Base-by-base conservation (phyloP, 352 stramenopile genomes). In the Pythium dissotocum region DNA sequence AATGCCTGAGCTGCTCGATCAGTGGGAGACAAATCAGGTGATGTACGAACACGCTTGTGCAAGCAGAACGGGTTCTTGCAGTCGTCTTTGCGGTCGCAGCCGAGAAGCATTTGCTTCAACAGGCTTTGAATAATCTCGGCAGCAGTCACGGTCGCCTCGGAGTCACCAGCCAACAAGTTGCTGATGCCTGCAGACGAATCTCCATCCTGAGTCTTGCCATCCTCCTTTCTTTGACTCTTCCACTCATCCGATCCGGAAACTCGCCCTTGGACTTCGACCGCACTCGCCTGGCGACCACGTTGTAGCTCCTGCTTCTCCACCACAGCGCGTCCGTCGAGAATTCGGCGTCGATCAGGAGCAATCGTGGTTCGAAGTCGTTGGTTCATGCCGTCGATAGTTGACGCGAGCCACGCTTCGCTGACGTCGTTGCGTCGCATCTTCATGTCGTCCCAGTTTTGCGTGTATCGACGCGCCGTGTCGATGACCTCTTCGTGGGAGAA, bases 401-500 rank as follows among this genome's bases (percentile, higher is more conserved):
- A 68, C 6, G 76, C 52, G 0, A 95, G 73, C 83, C 82, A 93
- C 13, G 68, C 57, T 75, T 95, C 88, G 24, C 75, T 83, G 14
- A 90, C 86, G 63, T 89, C 78, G 46, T 80, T 73, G 18, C 88
- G 86, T 21, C 88, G 79, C 32, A 76, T 52, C 8, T 75, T 71
- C 80, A 94, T 88, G 1, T 77, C 81, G 12, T 83, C 73, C 79
- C 79, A 95, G 32, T 87, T 82, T 30, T 80, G 72, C 1, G 88
- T 94, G 64, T 95, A 95, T 8, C 88, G 61, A 46, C 82, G 82
- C 9, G 94, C 95, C 2, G 96, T 89, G 74, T 99, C 96, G 21
- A 96, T 83, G 10, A 98, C 81, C 73, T 97, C 82, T 73, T 98
- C 90, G 40, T 80, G 76, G 6, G 78, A 80, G 55, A 96, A 90